Evolutionary conservation across 2,329 filamentous ascomycete genomes (phyloP).

Genomic region (Cytospora schulzeri): DNA sequence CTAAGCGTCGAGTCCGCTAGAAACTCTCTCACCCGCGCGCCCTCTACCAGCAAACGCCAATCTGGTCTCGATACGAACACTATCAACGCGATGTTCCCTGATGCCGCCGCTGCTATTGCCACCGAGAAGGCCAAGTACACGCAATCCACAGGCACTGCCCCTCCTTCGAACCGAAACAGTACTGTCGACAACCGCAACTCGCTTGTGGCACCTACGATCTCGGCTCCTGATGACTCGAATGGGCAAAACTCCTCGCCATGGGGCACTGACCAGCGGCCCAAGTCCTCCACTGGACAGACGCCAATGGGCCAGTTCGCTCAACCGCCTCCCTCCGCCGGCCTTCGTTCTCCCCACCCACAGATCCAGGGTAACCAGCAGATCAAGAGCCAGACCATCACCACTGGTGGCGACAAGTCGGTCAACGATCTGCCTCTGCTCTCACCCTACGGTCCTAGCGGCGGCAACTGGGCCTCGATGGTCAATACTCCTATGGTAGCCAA

Average conservation of each 20-base stretch:
- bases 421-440: constrained; percentile 83
- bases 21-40: constrained; percentile 81
- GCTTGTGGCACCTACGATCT: constrained; percentile 73
- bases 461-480: constrained; percentile 98
- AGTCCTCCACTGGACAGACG: constrained; percentile 75
- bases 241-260: constrained; percentile 77
- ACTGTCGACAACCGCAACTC: constrained; percentile 76
- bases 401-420: constrained; percentile 70
- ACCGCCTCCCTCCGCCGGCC: constrained; percentile 70
- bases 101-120: constrained; percentile 96
- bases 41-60: constrained; percentile 82
- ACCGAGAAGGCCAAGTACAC: constrained; percentile 98
- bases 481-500: constrained; percentile 94
- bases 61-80: constrained; percentile 91
- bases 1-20: constrained; percentile 84
- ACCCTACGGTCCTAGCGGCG: constrained; percentile 76
- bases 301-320: constrained; percentile 96
- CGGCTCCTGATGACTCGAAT: constrained; percentile 65
- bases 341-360: constrained; percentile 79
- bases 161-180: constrained; percentile 92
- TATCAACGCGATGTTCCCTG: constrained; percentile 98
- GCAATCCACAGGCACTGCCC: constrained; percentile 87
- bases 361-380: constrained; percentile 69
- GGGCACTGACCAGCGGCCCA: constrained; percentile 69
- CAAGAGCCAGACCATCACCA: constrained; percentile 80